phyloP scores from a whole-genome alignment of 768 basidiomycete species.

The Pisolithus microcarpus region DNA sequence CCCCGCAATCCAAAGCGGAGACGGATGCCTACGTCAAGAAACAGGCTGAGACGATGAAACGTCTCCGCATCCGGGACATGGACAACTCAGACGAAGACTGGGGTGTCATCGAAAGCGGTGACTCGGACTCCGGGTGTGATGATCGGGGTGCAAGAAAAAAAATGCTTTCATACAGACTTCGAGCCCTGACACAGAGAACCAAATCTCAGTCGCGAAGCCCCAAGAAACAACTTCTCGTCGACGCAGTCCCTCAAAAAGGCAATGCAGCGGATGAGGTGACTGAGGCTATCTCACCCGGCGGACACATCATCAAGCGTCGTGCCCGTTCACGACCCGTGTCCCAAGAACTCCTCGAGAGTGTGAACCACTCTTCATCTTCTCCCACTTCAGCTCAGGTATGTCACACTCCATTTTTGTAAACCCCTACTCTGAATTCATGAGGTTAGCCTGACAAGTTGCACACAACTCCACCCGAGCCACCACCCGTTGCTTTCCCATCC shows the following conservation, averaged over 20 bases:
- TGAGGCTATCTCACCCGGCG: constrained; percentile 68
- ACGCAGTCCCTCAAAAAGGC: constrained; percentile 30
- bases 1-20: constrained; percentile 30
- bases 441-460: constrained; percentile 13
- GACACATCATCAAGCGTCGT: constrained; percentile 67
- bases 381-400: constrained; percentile 24
- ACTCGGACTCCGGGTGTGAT: constrained; percentile 47
- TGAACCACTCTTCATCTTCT: constrained; percentile 39
- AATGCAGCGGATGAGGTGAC: constrained; percentile 51
- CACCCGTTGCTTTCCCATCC: constrained; percentile 31
- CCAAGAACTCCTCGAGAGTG: constrained; percentile 51
- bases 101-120: constrained; percentile 35
- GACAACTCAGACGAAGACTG: constrained; percentile 41
- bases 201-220: constrained; percentile 25
- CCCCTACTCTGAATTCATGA: not conserved
- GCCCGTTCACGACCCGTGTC: constrained; percentile 70
- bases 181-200: constrained; percentile 19
- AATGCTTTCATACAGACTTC: constrained; percentile 25
- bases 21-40: constrained; percentile 34
- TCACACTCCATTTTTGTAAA: not conserved
- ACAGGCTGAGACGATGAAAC: constrained; percentile 61
- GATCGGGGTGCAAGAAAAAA: constrained; percentile 31
- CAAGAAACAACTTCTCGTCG: constrained; percentile 18
- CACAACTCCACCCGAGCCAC: constrained; percentile 8
- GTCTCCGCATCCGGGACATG: constrained; percentile 52